A percentile compares a stretch with the other conserved stretches of the same genome.
Evolutionary conservation across 2,329 filamentous ascomycete species (phyloP).

Genomic region (Xylaria sp.): DNA sequence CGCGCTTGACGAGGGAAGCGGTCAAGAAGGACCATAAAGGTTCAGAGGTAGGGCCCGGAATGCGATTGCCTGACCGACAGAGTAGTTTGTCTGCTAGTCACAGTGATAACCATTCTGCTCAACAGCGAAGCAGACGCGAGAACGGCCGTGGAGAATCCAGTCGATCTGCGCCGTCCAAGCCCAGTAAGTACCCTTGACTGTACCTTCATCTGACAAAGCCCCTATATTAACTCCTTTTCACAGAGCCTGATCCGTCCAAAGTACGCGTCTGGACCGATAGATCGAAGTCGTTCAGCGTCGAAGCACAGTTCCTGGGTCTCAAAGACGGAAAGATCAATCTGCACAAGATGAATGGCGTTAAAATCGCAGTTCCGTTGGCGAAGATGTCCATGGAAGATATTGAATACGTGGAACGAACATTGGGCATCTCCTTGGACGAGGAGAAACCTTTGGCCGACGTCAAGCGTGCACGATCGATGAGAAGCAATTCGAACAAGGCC

Average conservation of each 20-base stretch:
- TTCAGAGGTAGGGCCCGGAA: constrained; percentile 71
- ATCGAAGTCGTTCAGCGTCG: constrained; percentile 92
- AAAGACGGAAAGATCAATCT: constrained; percentile 96
- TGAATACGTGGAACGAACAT: constrained; percentile 84
- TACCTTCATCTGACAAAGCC: neutral
- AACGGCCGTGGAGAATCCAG: constrained; percentile 54
- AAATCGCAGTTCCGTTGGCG: constrained; percentile 88
- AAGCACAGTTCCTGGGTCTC: constrained; percentile 90
- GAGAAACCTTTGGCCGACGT: constrained; percentile 90
- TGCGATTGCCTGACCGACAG: constrained; percentile 69
- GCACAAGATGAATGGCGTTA: constrained; percentile 96
- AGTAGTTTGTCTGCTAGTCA: constrained; percentile 69
- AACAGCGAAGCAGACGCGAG: constrained; percentile 68
- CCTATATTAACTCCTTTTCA: constrained; percentile 17
- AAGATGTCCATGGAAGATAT: constrained; percentile 97
- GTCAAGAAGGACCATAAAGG: constrained; percentile 61
- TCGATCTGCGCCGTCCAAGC: constrained; percentile 54
- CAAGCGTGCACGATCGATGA: constrained; percentile 47
- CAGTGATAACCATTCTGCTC: constrained; percentile 60
- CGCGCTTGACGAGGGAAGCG: constrained; percentile 75
- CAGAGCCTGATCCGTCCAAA: constrained; percentile 77
- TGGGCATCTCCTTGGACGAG: constrained; percentile 87
- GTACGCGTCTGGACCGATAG: constrained; percentile 92
- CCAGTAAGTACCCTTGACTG: constrained; percentile 55
- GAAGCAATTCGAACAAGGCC: constrained; percentile 28